Conservation (phyloP, 2,329 filamentous ascomycete species). For the Curvularia sp. region DNA sequence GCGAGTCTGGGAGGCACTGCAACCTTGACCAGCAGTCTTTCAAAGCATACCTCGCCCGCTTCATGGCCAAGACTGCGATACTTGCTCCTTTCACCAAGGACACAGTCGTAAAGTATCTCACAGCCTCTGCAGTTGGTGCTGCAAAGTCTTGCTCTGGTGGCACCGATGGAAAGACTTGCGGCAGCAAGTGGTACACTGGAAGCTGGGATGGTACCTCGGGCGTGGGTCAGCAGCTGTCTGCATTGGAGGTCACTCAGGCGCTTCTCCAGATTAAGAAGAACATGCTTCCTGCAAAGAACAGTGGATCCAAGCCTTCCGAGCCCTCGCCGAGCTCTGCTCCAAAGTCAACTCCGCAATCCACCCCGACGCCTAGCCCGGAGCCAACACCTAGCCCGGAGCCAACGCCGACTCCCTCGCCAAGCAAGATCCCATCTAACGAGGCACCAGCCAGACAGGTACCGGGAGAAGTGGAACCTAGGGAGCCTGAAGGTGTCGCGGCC, state of each 20-base stretch:
- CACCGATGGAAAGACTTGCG: constrained; percentile 51
- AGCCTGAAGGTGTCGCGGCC: constrained; percentile 14
- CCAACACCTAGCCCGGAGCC: too few species aligned
- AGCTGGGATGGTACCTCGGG: constrained; percentile 52
- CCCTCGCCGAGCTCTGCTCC: constrained; percentile 20
- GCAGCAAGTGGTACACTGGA: constrained; percentile 55
- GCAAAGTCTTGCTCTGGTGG: constrained; percentile 54
- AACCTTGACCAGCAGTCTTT: constrained; percentile 75
- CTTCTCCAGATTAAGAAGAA: constrained; percentile 48
- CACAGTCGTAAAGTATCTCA: constrained; percentile 49
- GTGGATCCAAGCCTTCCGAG: constrained; percentile 30
- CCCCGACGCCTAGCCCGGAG: not conserved
- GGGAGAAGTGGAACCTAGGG: constrained; percentile 10
- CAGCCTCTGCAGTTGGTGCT: constrained; percentile 52
- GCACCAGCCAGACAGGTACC: constrained; percentile 5
- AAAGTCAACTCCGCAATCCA: not conserved
- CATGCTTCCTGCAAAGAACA: constrained; percentile 38
- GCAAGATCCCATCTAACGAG: constrained; percentile 12
- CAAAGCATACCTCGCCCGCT: constrained; percentile 77
- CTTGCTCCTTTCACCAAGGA: constrained; percentile 53
- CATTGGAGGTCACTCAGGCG: constrained; percentile 55
- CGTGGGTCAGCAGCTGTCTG: constrained; percentile 55
- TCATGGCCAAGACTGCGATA: constrained; percentile 58
- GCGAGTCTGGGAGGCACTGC: constrained; percentile 58
- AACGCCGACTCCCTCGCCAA: constrained; percentile 3